Base-by-base conservation (phyloP, 176 grass and related monocot genomes). In the Cenchrus americanus region DNA sequence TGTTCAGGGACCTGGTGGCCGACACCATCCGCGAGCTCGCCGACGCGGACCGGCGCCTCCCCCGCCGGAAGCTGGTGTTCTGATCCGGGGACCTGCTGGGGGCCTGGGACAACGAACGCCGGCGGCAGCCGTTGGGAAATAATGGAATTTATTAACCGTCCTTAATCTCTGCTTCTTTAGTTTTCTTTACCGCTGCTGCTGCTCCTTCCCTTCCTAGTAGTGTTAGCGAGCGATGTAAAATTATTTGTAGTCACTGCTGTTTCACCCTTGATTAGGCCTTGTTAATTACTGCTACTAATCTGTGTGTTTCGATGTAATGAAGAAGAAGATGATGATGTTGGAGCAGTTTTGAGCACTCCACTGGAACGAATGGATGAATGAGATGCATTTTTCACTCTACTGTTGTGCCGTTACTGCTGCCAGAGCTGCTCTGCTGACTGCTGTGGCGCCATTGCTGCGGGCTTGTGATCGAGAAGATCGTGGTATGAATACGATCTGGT, bases 1-100 rank as follows among this genome's bases (percentile, higher is more conserved):
- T 99, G 74, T 99, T 99, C 81, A 94, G 90, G 84, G 93, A 99
- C 75, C 91, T 99, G 2, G 89, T 99, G 5, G 97, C 93, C 0
- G 93, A 99, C 80, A 89, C 87, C 70, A 99, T 99, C 89, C 85
- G 82, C 34, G 87, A 92, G 82, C 97, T 99, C 12, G 87, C 87
- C 59, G 85, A 88, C 68, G 87, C 82, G 8, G 62, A 50, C 18
- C 53, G 79, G 14, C 52, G 64, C 6, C 47, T 86, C 26, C 89
- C 91, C 5, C 93, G 97, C 32, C 91, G 97, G 77, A 99, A 92
- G 71, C 93, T 99, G 52, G 85, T 94, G 15, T 99, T 99, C 88
- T 96, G 32, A 77, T 37, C 32, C 4, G 34, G 4, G 34, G 34
- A 37, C 34, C 34, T 37, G 27, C 4, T 37, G 34, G n/a, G n/a